Evolutionary conservation across 2,329 filamentous ascomycete genomes (phyloP), one percentile per base, ranked within the genome.

Genomic region (Ceratocystis diversiconidia): DNA sequence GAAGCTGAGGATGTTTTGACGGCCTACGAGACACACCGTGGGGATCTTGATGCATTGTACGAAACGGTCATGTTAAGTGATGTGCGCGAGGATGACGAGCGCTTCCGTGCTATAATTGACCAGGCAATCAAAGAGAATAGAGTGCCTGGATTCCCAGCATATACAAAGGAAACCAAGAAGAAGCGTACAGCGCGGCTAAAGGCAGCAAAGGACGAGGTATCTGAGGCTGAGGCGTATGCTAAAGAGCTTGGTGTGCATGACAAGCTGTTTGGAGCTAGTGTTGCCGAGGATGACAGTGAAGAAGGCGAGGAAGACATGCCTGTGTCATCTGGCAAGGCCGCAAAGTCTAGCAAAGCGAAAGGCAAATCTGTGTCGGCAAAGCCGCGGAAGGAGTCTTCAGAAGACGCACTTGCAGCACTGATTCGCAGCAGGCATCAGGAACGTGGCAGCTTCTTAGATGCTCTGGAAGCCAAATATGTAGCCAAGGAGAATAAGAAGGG

Each of bases 61-160:
- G 84, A 91, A 72, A 78, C 79, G 0, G 87, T 99, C 50, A 95
- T 99, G 85, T 80, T 96, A 57, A 95, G 90, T 70, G 82, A 92
- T 72, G 85, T 91, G 8, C 73, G 90, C 1, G 85, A 88, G 64
- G 94, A 99, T 70, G 94, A 99, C 70, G 86, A 88, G 65, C 81
- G 94, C 7, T 96, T 96, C 76, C 82, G 90, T 15, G 75, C 72
- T 17, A 89, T 95, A 57, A 90, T 99, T 65, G 84, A 95, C 72
- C 79, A 84, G 44, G 94, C 91, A 2, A 94, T 99, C 71, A 78
- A 80, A 44, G 79, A 77, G 3, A 83, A 84, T 1, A 83, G 89
- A 46, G 86, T 95, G 0, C 75, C 85, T 55, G 77, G 78, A 0
- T 92, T 85, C 73, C 77, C 80, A 22, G 80, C 81, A 4, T 99